Percentiles rank a stretch among this genome's conserved stretches.
These are phyloP conservation scores for Pseudogymnoascus sp. DNA, from an alignment of 2,329 filamentous ascomycete genomes.

Conservation along the genomic window DNA sequence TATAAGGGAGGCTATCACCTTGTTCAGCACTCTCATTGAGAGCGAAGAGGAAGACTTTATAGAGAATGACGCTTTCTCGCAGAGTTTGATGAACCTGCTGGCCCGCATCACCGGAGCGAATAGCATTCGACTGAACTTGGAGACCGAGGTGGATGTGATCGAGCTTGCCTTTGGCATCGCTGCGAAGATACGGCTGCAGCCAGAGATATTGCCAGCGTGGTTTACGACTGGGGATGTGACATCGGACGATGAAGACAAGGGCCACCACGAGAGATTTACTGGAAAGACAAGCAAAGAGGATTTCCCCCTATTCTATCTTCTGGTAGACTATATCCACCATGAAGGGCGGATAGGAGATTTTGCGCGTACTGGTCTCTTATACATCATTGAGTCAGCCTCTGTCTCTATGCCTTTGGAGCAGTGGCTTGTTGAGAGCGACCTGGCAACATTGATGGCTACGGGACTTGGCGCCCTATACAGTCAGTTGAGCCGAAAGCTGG, in stretches of 20 bases:
- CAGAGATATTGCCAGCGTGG: constrained; percentile 81
- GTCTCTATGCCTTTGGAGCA: constrained; percentile 75
- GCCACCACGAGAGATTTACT: constrained; percentile 61
- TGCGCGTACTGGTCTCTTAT: constrained; percentile 84
- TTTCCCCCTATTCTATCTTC: constrained; percentile 89
- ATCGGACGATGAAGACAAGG: constrained; percentile 29
- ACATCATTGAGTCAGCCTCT: constrained; percentile 90
- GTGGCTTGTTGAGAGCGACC: constrained; percentile 94
- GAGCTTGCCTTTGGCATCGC: constrained; percentile 94
- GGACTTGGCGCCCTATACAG: constrained; percentile 72
- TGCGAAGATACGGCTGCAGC: constrained; percentile 87
- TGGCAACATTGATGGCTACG: constrained; percentile 95
- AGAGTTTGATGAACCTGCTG: constrained; percentile 78
- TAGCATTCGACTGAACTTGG: constrained; percentile 62
- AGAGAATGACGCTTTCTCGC: constrained; percentile 76
- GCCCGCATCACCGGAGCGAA: constrained; percentile 68
- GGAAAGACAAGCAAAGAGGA: constrained; percentile 83
- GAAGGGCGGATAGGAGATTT: constrained; percentile 94
- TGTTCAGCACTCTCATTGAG: constrained; percentile 89
- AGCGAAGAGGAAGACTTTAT: constrained; percentile 94
- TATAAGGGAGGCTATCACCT: constrained; percentile 72
- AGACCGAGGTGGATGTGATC: constrained; percentile 81
- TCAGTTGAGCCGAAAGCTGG: constrained; percentile 65
- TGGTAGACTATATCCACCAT: constrained; percentile 94
- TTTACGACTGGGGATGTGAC: constrained; percentile 54